Conservation (phyloP, 1,284 basidiomycete genomes). For the Tremellales sp. region DNA sequence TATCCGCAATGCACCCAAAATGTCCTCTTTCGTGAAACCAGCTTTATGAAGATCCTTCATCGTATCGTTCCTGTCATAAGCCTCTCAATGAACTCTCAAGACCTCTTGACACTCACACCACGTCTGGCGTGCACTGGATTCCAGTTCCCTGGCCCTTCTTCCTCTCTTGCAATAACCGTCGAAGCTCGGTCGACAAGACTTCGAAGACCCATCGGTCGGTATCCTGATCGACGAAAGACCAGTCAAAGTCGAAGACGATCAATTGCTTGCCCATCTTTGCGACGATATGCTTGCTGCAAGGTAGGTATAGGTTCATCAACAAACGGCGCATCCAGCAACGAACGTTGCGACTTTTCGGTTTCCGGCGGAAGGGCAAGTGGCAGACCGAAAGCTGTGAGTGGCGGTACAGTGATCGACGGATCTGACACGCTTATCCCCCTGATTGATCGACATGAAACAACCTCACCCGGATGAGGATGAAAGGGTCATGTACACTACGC, state of each 20-base stretch:
- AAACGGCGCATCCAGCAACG: too few relatives aligned
- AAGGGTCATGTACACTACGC: too few relatives aligned
- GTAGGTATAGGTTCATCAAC: not conserved
- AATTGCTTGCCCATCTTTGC: slow-evolving; percentile 59
- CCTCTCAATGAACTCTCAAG: not conserved
- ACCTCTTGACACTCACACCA: slow-evolving; percentile 62
- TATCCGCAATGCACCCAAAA: slow-evolving; percentile 68
- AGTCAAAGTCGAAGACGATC: slow-evolving; percentile 96
- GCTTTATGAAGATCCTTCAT: slow-evolving; percentile 65
- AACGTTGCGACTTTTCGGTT: too few relatives aligned
- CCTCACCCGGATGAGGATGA: too few relatives aligned
- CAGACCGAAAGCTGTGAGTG: too few relatives aligned
- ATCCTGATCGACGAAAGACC: slow-evolving; percentile 86
- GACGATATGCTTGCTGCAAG: too few relatives aligned
- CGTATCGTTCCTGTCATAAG: slow-evolving; percentile 60
- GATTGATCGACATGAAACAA: too few relatives aligned
- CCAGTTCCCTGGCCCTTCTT: slow-evolving; percentile 52
- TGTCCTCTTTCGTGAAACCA: slow-evolving; percentile 66
- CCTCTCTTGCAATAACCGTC: slow-evolving; percentile 73
- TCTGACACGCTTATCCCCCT: too few relatives aligned
- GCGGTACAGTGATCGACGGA: too few relatives aligned
- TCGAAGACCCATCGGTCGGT: slow-evolving; percentile 96
- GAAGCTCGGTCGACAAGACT: slow-evolving; percentile 77
- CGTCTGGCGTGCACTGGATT: slow-evolving; percentile 81
- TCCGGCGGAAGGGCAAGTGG: too few relatives aligned